Evolutionary conservation across 139 green algal genomes (phyloP).

Genomic region (Picochlorum sp.): DNA sequence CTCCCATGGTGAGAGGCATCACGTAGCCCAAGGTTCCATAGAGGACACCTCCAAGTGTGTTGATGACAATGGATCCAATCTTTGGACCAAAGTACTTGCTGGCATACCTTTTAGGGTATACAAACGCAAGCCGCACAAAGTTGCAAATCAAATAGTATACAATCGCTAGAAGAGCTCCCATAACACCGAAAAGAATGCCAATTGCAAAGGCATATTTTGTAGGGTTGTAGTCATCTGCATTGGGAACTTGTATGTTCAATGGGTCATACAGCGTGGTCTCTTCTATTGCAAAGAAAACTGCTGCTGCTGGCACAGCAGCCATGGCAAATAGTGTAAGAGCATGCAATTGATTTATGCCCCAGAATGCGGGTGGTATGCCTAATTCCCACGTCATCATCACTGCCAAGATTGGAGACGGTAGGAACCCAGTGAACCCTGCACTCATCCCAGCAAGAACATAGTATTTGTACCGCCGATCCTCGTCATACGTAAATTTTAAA

Average conservation of each 20-base stretch:
- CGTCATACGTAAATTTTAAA: neutral
- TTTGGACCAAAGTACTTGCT: neutral
- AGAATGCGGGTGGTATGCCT: neutral
- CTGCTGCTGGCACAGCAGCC: neutral
- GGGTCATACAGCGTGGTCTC: neutral
- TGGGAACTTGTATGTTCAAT: neutral
- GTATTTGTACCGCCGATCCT: neutral
- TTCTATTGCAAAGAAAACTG: constrained; percentile 2
- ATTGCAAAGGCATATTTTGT: neutral
- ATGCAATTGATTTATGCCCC: neutral
- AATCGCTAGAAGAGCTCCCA: neutral
- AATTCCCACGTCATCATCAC: constrained; percentile 2
- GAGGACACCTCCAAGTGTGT: neutral
- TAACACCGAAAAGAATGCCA: constrained; percentile 2
- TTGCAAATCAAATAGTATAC: neutral
- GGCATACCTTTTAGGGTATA: neutral
- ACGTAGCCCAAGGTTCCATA: neutral
- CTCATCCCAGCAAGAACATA: constrained; percentile 1
- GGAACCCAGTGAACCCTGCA: neutral
- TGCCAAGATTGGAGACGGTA: neutral
- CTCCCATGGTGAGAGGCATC: neutral
- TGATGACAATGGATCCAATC: neutral
- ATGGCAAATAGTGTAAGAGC: neutral
- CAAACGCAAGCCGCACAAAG: neutral
- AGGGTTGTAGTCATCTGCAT: neutral